Evolutionary conservation across 2,329 filamentous ascomycete species (phyloP).

Genomic region (Dothideomycetes sp.): DNA sequence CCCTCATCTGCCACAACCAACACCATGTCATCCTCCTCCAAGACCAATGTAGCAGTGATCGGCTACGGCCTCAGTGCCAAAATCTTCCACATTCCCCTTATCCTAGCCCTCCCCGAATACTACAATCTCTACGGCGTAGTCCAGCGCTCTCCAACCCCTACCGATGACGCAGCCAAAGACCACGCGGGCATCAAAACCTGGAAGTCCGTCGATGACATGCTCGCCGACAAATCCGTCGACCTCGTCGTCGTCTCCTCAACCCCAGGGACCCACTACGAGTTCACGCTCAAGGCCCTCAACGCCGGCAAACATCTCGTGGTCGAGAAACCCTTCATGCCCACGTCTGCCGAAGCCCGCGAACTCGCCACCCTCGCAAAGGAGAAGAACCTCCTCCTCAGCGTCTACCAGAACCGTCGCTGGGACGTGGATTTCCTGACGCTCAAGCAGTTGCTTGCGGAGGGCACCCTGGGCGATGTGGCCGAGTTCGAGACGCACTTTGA

Average conservation of each 20-base stretch:
- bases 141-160: slow-evolving; percentile 55
- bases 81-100: slow-evolving; percentile 74
- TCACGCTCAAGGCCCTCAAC: slow-evolving; percentile 54
- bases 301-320: slow-evolving; percentile 67
- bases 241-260: slow-evolving; percentile 62
- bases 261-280: slow-evolving; percentile 57
- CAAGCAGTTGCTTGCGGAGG: slow-evolving; percentile 47
- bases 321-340: slow-evolving; percentile 76
- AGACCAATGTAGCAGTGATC: slow-evolving; percentile 46
- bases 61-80: slow-evolving; percentile 59
- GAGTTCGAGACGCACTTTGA: slow-evolving; percentile 78
- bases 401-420: slow-evolving; percentile 56
- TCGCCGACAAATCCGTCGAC: slow-evolving; percentile 55
- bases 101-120: slow-evolving; percentile 47
- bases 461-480: slow-evolving; percentile 56
- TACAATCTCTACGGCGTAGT: slow-evolving; percentile 65
- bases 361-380: slow-evolving; percentile 36
- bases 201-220: slow-evolving; percentile 49
- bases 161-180: slow-evolving; percentile 58
- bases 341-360: slow-evolving; percentile 53
- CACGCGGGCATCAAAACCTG: slow-evolving; percentile 55
- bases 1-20: too few species aligned
- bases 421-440: slow-evolving; percentile 68
- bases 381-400: slow-evolving; percentile 30
- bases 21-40: slow-evolving; percentile 11